Percentiles rank a stretch among this genome's conserved stretches.
Conservation (phyloP, 805 yeast species). For the Saccharomycopsis olivae region DNA sequence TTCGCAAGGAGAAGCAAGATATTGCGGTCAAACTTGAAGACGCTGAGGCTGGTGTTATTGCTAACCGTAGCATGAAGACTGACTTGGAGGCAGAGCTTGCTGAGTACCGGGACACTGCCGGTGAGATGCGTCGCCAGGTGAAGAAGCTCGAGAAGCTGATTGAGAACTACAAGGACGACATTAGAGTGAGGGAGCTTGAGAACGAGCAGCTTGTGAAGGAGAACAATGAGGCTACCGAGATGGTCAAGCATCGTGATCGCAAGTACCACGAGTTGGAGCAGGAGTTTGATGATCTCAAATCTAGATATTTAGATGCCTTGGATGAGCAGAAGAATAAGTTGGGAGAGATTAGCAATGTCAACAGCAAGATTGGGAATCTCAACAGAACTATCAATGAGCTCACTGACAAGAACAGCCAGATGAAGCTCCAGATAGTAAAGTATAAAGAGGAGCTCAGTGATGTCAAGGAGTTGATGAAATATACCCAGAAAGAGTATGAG, state of each 20-base stretch:
- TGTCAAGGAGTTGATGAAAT: slow-evolving; percentile 8
- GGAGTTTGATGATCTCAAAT: slow-evolving; percentile 5
- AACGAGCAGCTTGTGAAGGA: slow-evolving; percentile 17
- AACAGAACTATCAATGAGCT: slow-evolving; percentile 4
- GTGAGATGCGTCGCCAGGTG: slow-evolving; percentile 22
- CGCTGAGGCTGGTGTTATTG: slow-evolving; percentile 9
- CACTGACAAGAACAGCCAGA: slow-evolving; percentile 16
- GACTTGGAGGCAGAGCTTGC: slow-evolving; percentile 8
- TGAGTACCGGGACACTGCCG: slow-evolving; percentile 13
- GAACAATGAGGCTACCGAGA: slow-evolving; percentile 11
- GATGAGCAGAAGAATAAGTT: slow-evolving; percentile 12
- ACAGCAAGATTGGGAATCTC: slow-evolving; percentile 4
- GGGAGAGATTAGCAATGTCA: slow-evolving; percentile 8
- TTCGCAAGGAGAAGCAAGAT: slow-evolving; percentile 3
- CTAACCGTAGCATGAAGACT: background rate
- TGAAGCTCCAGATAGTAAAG: slow-evolving; percentile 23
- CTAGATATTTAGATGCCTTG: slow-evolving; percentile 10
- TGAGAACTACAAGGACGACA: slow-evolving; percentile 19
- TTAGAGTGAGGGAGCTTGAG: slow-evolving; percentile 13
- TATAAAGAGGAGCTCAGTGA: slow-evolving; percentile 24
- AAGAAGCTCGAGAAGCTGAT: slow-evolving; percentile 21
- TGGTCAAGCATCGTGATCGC: slow-evolving; percentile 4
- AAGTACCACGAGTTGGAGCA: slow-evolving; percentile 12
- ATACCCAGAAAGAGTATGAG: slow-evolving; percentile 8
- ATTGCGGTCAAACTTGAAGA: slow-evolving; percentile 1